Evolutionary conservation across 805 yeast genomes (phyloP).

Genomic region (Myxozyma nipponensis): DNA sequence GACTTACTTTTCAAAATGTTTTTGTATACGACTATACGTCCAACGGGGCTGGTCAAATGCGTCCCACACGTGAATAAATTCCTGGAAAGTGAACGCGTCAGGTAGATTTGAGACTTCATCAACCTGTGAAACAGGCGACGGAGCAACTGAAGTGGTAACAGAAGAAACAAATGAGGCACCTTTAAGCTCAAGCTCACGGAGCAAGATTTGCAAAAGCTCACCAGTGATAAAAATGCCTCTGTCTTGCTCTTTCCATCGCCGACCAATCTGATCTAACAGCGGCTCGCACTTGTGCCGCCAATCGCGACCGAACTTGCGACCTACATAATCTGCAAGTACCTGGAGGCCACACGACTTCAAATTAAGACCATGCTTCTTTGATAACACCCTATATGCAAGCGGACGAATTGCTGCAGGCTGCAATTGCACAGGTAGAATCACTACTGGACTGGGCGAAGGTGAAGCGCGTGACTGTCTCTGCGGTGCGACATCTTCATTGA

Average conservation of each 20-base stretch:
- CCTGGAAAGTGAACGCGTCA: conserved; percentile 34
- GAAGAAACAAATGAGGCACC: conserved; percentile 27
- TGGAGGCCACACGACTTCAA: conserved; percentile 80
- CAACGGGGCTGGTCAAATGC: conserved; percentile 63
- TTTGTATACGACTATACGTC: conserved; percentile 56
- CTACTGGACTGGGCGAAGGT: conserved; percentile 10
- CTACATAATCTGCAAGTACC: conserved; percentile 68
- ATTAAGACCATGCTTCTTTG: conserved; percentile 89
- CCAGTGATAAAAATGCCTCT: conserved; percentile 83
- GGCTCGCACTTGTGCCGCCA: conserved; percentile 73
- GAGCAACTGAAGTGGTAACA: not conserved
- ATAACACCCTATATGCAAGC: conserved; percentile 79
- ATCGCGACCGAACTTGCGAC: conserved; percentile 73
- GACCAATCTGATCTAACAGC: conserved; percentile 73
- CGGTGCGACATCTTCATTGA: not conserved
- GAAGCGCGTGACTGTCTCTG: conserved; percentile 1
- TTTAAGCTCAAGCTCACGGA: conserved; percentile 51
- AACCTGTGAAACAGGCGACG: conserved; percentile 2
- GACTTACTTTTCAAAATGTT: conserved; percentile 25
- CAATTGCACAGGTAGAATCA: conserved; percentile 62
- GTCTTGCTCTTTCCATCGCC: conserved; percentile 83
- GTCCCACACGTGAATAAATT: conserved; percentile 63
- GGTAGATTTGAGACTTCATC: conserved; percentile 21
- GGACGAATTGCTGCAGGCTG: conserved; percentile 85
- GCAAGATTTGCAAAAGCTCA: conserved; percentile 57